Evolutionary conservation across 495 filamentous ascomycete genomes (phyloP), one percentile per base, ranked within the genome.

Genomic region (Platismatia glauca): DNA sequence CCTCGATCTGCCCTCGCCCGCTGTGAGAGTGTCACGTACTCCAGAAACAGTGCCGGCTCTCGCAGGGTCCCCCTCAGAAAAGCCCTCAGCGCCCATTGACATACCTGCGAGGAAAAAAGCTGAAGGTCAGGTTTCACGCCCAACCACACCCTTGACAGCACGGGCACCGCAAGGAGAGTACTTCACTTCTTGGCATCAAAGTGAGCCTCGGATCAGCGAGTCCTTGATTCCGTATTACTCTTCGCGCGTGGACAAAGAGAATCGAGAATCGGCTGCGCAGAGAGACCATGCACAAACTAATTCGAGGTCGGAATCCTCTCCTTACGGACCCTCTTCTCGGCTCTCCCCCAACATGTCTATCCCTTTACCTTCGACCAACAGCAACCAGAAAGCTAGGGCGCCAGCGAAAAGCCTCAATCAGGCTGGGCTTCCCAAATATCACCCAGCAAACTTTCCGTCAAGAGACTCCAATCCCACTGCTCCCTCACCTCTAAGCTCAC

Each of bases 381-480:
- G 24, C 57, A 52, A 43, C 15, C 41, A 37, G n/a, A 63, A 58
- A 48, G 22, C 44, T 24, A 57, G 24, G 43, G 39, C 46, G 35
- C 61, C 61, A 38, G 38, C 43, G 24, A 38, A 61, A n/a, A 41
- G 27, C 31, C 55, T 81, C 66, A 71, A 76, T 38, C 72, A 81
- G 13, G 73, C 75, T 52, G 75, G 66, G 46, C 67, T 81, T 15
- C 78, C 78, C 7, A 76, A 74, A 33, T 81, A 77, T 60, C 78
- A 81, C 66, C 79, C 79, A 4, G 76, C 78, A 0, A 76, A 79
- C 57, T 81, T 77, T 56, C 77, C 77, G 43, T 72, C 18, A 61
- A 59, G n/a, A 59, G 67, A 57, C 61, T 59, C 50, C 24, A 50
- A 34, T 35, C 43, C 41, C 13, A 24, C 44, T 22, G 12, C 57